These are phyloP conservation scores for Papilionanthe hybrid DNA, from an alignment of 116 monocot species.

Conservation along the genomic window DNA sequence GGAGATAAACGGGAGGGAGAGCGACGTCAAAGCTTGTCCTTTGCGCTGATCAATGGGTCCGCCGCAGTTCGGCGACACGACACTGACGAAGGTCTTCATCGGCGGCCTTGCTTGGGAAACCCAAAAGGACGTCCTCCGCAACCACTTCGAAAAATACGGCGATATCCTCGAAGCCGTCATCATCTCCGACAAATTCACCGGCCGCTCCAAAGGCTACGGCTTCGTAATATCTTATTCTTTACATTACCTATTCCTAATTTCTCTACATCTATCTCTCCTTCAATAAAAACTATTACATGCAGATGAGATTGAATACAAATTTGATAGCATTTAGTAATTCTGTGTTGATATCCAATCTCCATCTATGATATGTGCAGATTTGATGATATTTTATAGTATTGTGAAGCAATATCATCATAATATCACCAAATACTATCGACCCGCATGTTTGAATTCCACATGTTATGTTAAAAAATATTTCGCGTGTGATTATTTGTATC, in stretches of 20 bases:
- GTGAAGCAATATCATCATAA: too few relatives aligned
- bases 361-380: too few relatives aligned
- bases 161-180: constrained; percentile 36
- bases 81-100: constrained; percentile 19
- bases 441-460: too few relatives aligned
- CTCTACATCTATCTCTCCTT: not conserved
- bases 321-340: too few relatives aligned
- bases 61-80: constrained; percentile 18
- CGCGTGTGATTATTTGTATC: too few relatives aligned
- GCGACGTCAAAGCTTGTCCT: not conserved
- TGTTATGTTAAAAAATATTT: too few relatives aligned
- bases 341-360: too few relatives aligned
- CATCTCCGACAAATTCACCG: constrained; percentile 31
- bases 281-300: too few relatives aligned
- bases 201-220: constrained; percentile 41
- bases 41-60: not conserved
- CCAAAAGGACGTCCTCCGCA: constrained; percentile 14
- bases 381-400: too few relatives aligned
- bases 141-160: constrained; percentile 24
- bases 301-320: too few relatives aligned
- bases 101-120: constrained; percentile 26
- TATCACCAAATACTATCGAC: too few relatives aligned
- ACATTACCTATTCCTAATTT: not conserved
- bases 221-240: constrained; percentile 13
- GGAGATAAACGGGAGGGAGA: not conserved